Evolutionary conservation across 495 filamentous ascomycete genomes (phyloP).

Genomic region (Hypomontagnella monticulosa): DNA sequence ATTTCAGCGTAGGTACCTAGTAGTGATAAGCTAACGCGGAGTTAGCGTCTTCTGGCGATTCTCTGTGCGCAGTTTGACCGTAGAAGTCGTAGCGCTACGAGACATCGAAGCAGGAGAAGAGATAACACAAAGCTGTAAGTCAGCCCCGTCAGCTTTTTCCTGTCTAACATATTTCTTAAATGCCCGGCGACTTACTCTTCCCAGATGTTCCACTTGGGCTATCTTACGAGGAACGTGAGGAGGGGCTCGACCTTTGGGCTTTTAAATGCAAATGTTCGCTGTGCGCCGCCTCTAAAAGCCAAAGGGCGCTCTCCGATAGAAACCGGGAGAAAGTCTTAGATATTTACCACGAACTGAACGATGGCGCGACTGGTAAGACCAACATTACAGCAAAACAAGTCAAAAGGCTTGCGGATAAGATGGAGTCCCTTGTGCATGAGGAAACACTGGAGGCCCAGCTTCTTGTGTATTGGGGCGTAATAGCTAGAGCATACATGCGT

Average conservation of each 20-base stretch:
- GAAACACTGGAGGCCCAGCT: slow-evolving; percentile 49
- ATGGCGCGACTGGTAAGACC: slow-evolving; percentile 9
- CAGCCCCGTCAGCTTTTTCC: background rate
- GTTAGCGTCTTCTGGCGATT: slow-evolving; percentile 51
- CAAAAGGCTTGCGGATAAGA: slow-evolving; percentile 34
- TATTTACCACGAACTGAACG: slow-evolving; percentile 42
- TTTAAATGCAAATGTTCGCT: slow-evolving; percentile 48
- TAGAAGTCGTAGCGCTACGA: slow-evolving; percentile 47
- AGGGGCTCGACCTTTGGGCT: slow-evolving; percentile 45
- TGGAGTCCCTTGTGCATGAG: slow-evolving; percentile 38
- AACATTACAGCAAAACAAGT: slow-evolving; percentile 24
- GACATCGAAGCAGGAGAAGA: slow-evolving; percentile 49
- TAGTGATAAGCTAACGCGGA: slow-evolving; percentile 7
- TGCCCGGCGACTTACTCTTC: background rate
- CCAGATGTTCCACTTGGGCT: slow-evolving; percentile 49
- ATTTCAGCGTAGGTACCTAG: background rate
- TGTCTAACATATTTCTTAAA: background rate
- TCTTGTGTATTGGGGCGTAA: slow-evolving; percentile 44
- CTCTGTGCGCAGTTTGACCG: slow-evolving; percentile 36
- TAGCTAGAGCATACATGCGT: slow-evolving; percentile 47
- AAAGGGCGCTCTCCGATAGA: slow-evolving; percentile 37
- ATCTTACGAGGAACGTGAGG: slow-evolving; percentile 35
- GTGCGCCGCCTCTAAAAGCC: slow-evolving; percentile 34
- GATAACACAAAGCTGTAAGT: slow-evolving; percentile 49
- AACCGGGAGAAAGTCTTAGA: slow-evolving; percentile 41